Conservation (phyloP, 306 rosid genomes). For the Crataegus laevigata region DNA sequence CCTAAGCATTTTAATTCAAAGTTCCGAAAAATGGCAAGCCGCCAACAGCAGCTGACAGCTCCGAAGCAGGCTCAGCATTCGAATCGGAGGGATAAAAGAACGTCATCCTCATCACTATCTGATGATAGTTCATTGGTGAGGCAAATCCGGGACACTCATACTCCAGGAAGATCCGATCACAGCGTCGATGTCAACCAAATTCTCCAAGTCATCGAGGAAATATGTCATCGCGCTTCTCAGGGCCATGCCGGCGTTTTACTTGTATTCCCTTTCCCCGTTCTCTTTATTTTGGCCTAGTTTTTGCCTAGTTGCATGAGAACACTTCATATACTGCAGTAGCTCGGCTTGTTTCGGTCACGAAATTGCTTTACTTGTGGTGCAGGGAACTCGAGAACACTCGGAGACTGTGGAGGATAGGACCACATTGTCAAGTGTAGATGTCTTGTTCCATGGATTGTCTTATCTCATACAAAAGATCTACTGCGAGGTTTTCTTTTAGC, state of each 20-base stretch:
- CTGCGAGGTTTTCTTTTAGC: constrained; percentile 43
- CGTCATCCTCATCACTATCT: constrained; percentile 30
- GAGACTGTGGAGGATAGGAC: constrained; percentile 36
- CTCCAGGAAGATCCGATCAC: constrained; percentile 36
- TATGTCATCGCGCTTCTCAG: constrained; percentile 36
- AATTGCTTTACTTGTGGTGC: constrained; percentile 8
- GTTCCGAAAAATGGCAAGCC: constrained; percentile 31
- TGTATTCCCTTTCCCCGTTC: constrained; percentile 18
- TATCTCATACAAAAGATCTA: constrained; percentile 60
- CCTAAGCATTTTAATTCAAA: constrained; percentile 2
- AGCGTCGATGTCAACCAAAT: constrained; percentile 57
- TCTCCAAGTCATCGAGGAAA: constrained; percentile 44
- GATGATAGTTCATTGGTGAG: constrained; percentile 67
- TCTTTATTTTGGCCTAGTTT: neutral
- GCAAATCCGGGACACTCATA: constrained; percentile 67
- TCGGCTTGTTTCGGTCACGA: neutral
- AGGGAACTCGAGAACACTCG: constrained; percentile 41
- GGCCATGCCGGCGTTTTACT: constrained; percentile 27
- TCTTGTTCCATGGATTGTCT: constrained; percentile 46
- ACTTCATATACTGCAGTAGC: neutral
- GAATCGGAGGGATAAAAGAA: constrained; percentile 33
- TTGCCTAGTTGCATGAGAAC: neutral
- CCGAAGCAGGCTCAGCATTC: constrained; percentile 6
- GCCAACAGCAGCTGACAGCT: neutral
- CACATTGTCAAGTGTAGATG: constrained; percentile 32